Percentiles rank a stretch among this genome's conserved stretches.
Conservation (phyloP, 768 basidiomycete genomes). For the Termitomyces sp. region DNA sequence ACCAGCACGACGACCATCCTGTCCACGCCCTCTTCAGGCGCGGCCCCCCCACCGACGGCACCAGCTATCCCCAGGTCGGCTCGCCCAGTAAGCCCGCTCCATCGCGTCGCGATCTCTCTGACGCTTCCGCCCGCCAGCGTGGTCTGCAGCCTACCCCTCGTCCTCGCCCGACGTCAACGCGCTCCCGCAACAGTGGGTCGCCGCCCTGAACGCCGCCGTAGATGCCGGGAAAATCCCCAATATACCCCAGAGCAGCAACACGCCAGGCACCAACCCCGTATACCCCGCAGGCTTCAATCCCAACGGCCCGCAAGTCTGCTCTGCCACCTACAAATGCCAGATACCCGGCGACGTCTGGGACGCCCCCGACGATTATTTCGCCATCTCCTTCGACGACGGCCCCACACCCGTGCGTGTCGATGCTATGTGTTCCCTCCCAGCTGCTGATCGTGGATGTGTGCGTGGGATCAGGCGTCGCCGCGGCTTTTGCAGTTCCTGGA, state of each 20-base stretch:
- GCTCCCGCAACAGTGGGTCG: conserved; percentile 67
- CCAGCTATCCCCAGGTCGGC: conserved; percentile 50
- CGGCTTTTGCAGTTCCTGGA: conserved; percentile 62
- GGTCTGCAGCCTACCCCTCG: conserved; percentile 57
- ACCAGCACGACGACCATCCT: conserved; percentile 55
- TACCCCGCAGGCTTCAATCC: conserved; percentile 43
- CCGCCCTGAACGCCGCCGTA: conserved; percentile 64
- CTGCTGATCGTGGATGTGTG: conserved; percentile 1
- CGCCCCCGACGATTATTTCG: conserved; percentile 65
- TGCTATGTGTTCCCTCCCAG: too few species aligned
- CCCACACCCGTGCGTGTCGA: conserved; percentile 46
- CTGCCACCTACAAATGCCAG: conserved; percentile 66
- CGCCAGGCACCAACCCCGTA: conserved; percentile 30
- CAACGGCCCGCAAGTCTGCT: conserved; percentile 57
- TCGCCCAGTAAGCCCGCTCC: conserved; percentile 38
- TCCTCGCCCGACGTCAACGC: conserved; percentile 37
- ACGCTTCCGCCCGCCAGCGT: conserved; percentile 33
- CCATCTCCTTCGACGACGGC: conserved; percentile 76
- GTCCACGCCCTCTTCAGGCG: conserved; percentile 62
- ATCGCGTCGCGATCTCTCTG: neutral
- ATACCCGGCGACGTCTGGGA: conserved; percentile 66
- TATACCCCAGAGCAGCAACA: conserved; percentile 44
- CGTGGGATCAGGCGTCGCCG: conserved; percentile 27
- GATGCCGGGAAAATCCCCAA: conserved; percentile 68
- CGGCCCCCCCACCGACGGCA: conserved; percentile 37